A percentile compares a stretch with the other conserved stretches of the same genome.
phyloP scores from a whole-genome alignment of 176 grass and related monocot genomes.

The Eleusine indica region DNA sequence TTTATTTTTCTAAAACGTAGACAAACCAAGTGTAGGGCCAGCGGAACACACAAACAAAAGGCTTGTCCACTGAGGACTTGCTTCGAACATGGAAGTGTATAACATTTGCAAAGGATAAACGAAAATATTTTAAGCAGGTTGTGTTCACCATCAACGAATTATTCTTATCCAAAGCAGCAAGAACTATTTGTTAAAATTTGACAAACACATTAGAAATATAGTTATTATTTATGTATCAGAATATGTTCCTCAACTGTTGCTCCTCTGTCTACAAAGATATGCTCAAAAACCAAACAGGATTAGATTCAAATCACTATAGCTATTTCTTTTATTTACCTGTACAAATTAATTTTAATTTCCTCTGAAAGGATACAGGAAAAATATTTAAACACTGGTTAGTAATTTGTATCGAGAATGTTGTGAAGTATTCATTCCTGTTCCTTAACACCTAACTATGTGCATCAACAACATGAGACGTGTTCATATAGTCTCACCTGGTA shows the following conservation, averaged over 20 bases:
- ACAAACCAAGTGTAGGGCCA: not conserved
- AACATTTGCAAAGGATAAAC: not conserved
- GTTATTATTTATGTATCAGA: not conserved
- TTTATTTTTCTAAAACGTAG: not conserved
- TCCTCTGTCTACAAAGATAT: not conserved
- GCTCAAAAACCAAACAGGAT: not conserved
- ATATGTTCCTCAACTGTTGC: not conserved
- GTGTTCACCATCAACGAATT: not conserved
- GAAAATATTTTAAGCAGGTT: not conserved
- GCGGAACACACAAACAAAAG: not conserved
- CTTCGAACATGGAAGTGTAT: not conserved
- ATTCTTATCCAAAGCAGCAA: not conserved
- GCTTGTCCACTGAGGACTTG: conserved; percentile 21
- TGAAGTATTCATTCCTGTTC: not conserved
- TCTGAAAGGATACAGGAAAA: not conserved
- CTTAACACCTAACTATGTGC: not conserved
- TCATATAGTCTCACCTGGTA: conserved; percentile 62
- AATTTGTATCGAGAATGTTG: not conserved
- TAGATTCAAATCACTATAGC: not conserved
- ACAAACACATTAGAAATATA: not conserved
- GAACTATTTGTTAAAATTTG: not conserved
- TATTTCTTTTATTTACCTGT: not conserved
- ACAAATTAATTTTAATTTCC: not conserved
- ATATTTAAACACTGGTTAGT: not conserved
- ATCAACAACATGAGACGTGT: not conserved